Evolutionary conservation across 129 eudicot species (phyloP), one percentile per base, ranked within the genome.

Genomic region (Mikania micrantha): DNA sequence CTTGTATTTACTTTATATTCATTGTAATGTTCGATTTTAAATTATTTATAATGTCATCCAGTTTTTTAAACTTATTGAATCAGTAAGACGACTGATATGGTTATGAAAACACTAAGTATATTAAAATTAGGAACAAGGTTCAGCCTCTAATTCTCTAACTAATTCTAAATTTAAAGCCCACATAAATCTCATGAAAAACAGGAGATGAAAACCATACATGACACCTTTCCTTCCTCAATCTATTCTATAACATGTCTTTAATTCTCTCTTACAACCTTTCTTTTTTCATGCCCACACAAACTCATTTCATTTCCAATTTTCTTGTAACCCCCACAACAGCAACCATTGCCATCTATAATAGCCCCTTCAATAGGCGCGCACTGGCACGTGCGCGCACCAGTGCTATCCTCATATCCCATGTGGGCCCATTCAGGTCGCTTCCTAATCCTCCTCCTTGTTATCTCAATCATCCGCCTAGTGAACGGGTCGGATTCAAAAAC

Each of bases 331-430:
- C 48, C 20, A 58, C 71, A 21, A 4, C 74, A 20, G 45, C 70
- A 70, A 62, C 29, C 58, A 59, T 70, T 74, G 69, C 78, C 85
- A 54, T 70, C 44, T 65, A 71, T 73, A 69, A 66, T 60, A 78
- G 76, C 75, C 89, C 74, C 73, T 49, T 11, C 24, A 74, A 36
- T 67, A 84, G 88, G 86, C 88, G 88, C 93, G 93, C 93, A 81
- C 90, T 63, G 12, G 76, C 35, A 48, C 72, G 70, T 79, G 95
- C 81, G 89, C 87, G 90, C 66, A 44, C 63, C 77, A 66, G 40
- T 78, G 11, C 75, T 74, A 42, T 34, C 67, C 24, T 21, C 69
- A 10, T 34, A 22, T 64, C 19, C 66, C 54, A 58, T 57, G 74
- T 45, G 25, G 41, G 48, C 67, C 24, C 62, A 9, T 71, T 36